Conservation (phyloP, 2,329 filamentous ascomycete genomes). For the Colletotrichum sp. region DNA sequence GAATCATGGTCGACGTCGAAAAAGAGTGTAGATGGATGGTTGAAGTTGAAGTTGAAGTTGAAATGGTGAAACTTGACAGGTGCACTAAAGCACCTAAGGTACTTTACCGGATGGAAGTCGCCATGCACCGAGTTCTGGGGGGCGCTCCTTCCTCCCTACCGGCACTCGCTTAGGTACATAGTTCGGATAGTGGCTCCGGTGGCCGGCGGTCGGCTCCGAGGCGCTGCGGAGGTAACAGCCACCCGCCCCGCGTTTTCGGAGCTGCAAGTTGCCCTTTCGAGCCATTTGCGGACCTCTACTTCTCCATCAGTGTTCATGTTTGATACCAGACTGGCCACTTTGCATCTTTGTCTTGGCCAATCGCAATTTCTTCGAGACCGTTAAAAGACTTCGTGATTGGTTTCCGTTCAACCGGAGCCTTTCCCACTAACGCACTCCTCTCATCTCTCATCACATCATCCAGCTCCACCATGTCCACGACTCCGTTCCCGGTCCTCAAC, state of each 20-base stretch:
- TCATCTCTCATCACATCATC: not conserved
- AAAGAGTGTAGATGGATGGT: not conserved
- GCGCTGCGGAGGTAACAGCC: not conserved
- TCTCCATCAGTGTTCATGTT: not conserved
- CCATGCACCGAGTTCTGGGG: not conserved
- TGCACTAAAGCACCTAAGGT: not conserved
- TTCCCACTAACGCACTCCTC: not conserved
- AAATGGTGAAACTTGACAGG: not conserved
- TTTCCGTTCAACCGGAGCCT: not conserved
- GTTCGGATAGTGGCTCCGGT: not conserved
- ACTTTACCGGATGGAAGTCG: not conserved
- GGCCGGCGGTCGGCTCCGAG: conserved; percentile 7
- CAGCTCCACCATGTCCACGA: not conserved
- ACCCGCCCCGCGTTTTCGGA: not conserved
- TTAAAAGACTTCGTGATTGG: not conserved
- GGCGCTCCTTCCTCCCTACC: not conserved
- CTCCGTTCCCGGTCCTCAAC: conserved; percentile 1
- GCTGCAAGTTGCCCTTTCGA: not conserved
- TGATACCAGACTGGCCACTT: not conserved
- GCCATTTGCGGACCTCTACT: not conserved
- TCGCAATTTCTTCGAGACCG: not conserved
- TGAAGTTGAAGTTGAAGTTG: not conserved
- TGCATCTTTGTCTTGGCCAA: not conserved
- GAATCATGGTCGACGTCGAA: not conserved
- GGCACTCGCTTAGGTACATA: not conserved